Evolutionary conservation across 371 early-diverging fungal species (phyloP), one percentile per base, ranked within the genome.

Genomic region (Mucor mucedo): DNA sequence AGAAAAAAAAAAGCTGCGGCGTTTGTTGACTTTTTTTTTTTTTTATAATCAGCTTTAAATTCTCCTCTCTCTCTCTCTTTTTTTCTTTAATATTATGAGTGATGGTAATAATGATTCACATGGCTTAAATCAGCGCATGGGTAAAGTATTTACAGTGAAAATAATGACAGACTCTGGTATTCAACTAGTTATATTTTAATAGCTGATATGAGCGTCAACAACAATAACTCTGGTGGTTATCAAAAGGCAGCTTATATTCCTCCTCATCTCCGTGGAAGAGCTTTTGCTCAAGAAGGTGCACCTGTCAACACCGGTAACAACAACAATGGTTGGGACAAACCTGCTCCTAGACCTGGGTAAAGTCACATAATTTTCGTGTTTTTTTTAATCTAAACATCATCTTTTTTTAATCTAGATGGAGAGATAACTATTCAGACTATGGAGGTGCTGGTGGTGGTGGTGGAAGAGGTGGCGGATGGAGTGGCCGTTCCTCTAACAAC

Each of bases 141-240:
- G 67, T 66, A 66, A 66, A 47, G 54, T 53, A 45, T 52, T 40
- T 5, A 39, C 41, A 30, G 4, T 2, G 11, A 21, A 21, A 21
- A 21, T n/a, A 29, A 3, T 3, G 10, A 45, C 14, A 45, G 5
- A 45, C 16, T 16, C 47, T 45, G 2, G 9, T 30, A 9, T 30
- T 14, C 27, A 13, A 11, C 44, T n/a, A 11, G 32, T 44, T 9
- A 9, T 0, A 29, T 30, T 39, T n/a, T 11, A 3, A 16, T 80
- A 90, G 90, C 90, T 87, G 87, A 82, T 70, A 86, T 90, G 88
- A 83, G 87, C 76, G 72, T 89, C 69, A 50, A 50, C 13, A 78
- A 84, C 63, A 75, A 82, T 48, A 65, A 72, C 44, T 67, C 73
- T 55, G 35, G 38, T 40, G 59, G 59, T 5, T 59, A 59, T 52